Evolutionary conservation across 306 rosid species (phyloP), one percentile per base, ranked within the genome.

Genomic region (Medicago ruthenica): DNA sequence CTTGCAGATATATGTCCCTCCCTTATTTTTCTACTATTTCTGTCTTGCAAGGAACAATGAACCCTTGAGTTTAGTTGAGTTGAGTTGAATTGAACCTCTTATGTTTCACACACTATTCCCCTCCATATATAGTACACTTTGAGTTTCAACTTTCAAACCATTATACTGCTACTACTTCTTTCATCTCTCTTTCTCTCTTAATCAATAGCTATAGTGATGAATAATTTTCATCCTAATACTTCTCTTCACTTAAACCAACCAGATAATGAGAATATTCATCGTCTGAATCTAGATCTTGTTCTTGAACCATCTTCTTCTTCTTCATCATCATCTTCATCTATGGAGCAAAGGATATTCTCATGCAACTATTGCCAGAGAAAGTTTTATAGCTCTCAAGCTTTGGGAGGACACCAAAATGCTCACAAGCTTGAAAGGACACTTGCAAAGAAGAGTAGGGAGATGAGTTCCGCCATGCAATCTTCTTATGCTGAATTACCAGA

Each of bases 361-460:
- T 93, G 98, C 88, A 91, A 93, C 81, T 93, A 91, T 47, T 93
- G 98, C 80, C 92, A 91, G 80, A 87, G 93, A 40, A 88, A 91
- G 70, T 93, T 93, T 39, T 89, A 88, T 62, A 93, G 97, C 45
- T 93, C 97, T 0, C 98, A 93, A 67, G 98, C 97, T 0, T 83
- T 93, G 4, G 98, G 98, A 0, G 98, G 98, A 0, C 98, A 93
- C 77, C 98, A 93, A 54, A 93, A 93, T 75, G 98, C 98, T 51
- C 98, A 93, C 80, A 93, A 91, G 71, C 89, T 93, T 1, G 98
- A 91, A 71, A 79, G 98, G 18, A 91, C 96, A 3, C 82, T 93
- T 24, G 98, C 98, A 7, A 93, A 93, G 88, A 93, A 89, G 79
- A 91, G 96, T 80, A 82, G 91, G 50, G 94, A 89, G 79, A 53